Evolutionary conservation across 2,329 filamentous ascomycete genomes (phyloP).

Genomic region (Dactylella cylindrospora): DNA sequence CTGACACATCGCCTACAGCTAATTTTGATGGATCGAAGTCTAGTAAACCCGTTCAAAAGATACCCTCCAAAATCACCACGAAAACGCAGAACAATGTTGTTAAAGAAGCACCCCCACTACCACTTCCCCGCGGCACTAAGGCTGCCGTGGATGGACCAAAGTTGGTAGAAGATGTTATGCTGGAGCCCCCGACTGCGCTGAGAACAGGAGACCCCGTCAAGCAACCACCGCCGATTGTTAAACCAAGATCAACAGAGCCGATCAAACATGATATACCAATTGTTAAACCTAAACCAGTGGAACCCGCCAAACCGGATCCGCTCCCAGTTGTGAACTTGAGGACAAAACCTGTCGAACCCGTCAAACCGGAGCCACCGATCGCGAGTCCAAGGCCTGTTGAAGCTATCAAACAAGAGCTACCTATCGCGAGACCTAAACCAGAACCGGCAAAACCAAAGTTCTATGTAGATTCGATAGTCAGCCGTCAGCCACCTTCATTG

Average conservation of each 20-base stretch:
- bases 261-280: slow-evolving; percentile 12
- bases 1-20: slow-evolving; percentile 3
- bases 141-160: background rate
- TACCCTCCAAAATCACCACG: background rate
- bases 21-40: slow-evolving; percentile 11
- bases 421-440: slow-evolving; percentile 11
- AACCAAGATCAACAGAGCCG: slow-evolving; percentile 1
- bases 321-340: slow-evolving; percentile 9
- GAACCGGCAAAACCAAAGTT: slow-evolving; percentile 17
- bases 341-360: background rate
- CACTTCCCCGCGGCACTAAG: slow-evolving; percentile 17
- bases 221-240: slow-evolving; percentile 16
- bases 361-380: slow-evolving; percentile 3
- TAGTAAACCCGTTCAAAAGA: slow-evolving; percentile 8
- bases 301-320: slow-evolving; percentile 10
- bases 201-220: slow-evolving; percentile 21
- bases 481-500: slow-evolving; percentile 19
- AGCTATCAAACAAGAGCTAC: slow-evolving; percentile 4
- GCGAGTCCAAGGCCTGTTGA: too few species aligned
- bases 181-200: slow-evolving; percentile 1
- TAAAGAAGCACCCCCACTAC: slow-evolving; percentile 18
- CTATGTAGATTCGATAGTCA: slow-evolving; percentile 28
- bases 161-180: slow-evolving; percentile 2
- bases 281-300: background rate
- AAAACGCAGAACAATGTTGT: slow-evolving; percentile 6